These are phyloP conservation scores for Leccinum pachyderme DNA, from an alignment of 1,284 basidiomycete species.

Conservation along the genomic window DNA sequence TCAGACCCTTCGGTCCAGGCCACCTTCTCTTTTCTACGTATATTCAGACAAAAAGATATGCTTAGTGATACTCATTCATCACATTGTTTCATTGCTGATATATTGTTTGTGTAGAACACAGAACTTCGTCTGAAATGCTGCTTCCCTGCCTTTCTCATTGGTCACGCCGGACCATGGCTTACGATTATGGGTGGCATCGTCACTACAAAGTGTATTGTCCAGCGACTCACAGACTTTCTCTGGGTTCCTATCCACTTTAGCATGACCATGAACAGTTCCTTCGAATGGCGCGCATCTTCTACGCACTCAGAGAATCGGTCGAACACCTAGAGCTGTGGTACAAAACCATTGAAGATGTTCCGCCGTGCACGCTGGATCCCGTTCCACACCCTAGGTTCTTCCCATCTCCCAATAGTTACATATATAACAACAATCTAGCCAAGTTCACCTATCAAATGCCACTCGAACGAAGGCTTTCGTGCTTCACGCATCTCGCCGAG, in stretches of 20 bases:
- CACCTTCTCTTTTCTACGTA: constrained; percentile 5
- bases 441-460: constrained; percentile 9
- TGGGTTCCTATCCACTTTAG: constrained; percentile 16
- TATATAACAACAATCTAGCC: accelerated
- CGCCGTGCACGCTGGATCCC: accelerated
- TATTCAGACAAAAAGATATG: neutral
- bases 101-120: neutral
- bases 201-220: constrained; percentile 6
- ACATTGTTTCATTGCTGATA: neutral
- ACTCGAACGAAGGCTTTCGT: constrained; percentile 1
- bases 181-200: constrained; percentile 15
- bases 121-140: constrained; percentile 1
- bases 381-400: constrained; percentile 14
- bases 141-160: constrained; percentile 11
- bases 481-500: constrained; percentile 9
- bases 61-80: neutral
- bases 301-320: constrained; percentile 14
- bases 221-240: constrained; percentile 19
- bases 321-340: constrained; percentile 11
- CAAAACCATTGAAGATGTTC: neutral
- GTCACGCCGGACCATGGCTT: constrained; percentile 17
- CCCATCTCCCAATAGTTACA: constrained; percentile 12
- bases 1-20: constrained; percentile 19
- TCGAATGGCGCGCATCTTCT: constrained; percentile 8
- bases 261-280: constrained; percentile 4